phyloP scores from a whole-genome alignment of 345 rosid genomes.

The Aquilaria malaccensis region DNA sequence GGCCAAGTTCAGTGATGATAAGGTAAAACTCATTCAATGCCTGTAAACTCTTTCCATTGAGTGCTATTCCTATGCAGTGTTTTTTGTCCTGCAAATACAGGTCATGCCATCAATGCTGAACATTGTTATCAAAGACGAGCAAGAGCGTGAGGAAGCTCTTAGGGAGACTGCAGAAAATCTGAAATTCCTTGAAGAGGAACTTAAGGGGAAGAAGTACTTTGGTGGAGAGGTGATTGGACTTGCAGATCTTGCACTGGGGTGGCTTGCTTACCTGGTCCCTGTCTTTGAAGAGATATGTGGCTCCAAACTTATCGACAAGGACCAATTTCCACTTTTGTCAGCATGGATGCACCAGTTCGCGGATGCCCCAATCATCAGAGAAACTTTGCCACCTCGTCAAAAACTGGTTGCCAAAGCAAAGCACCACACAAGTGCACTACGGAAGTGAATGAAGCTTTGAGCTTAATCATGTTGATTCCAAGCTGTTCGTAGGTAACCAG shows the following conservation, averaged over 20 bases:
- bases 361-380: slow-evolving; percentile 18
- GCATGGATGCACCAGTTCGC: slow-evolving; percentile 25
- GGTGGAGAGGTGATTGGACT: slow-evolving; percentile 34
- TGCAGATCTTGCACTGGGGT: slow-evolving; percentile 30
- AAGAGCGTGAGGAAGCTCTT: slow-evolving; percentile 24
- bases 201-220: slow-evolving; percentile 32
- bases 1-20: slow-evolving; percentile 28
- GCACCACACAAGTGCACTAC: neutral
- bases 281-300: slow-evolving; percentile 21
- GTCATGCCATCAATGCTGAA: slow-evolving; percentile 17
- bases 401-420: slow-evolving; percentile 19
- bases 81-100: slow-evolving; percentile 9
- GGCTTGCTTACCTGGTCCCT: slow-evolving; percentile 20
- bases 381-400: slow-evolving; percentile 30
- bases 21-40: slow-evolving; percentile 11
- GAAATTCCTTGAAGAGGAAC: slow-evolving; percentile 26
- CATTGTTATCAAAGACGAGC: slow-evolving; percentile 10
- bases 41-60: too few species aligned
- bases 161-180: slow-evolving; percentile 13
- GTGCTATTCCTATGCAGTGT: neutral
- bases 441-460: too few species aligned
- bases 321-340: slow-evolving; percentile 18
- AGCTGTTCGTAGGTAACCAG: too few species aligned
- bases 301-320: slow-evolving; percentile 16
- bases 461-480: too few species aligned